Evolutionary conservation across 306 rosid species (phyloP).

Genomic region (Cucumis sativus): Cucumber_9930_V3 NC_026661.2:13111001-13111500

Average conservation of each 20-base stretch:
- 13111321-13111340: neutral
- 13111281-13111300: conserved; percentile 9
- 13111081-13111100: conserved; percentile 11
- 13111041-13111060: conserved; percentile 10
- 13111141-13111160: neutral
- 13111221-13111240: neutral
- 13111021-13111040: neutral
- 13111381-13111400: neutral
- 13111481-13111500: conserved; percentile 14
- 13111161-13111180: neutral
- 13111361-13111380: neutral
- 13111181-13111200: neutral
- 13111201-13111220: neutral
- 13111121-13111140: neutral
- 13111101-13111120: neutral
- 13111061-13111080: neutral
- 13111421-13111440: neutral
- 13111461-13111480: neutral
- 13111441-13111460: neutral
- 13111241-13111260: conserved; percentile 10
- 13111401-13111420: neutral
- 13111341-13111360: conserved; percentile 2
- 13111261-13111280: conserved; percentile 13
- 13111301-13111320: neutral
- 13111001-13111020: neutral